A percentile compares a stretch with the other conserved stretches of the same genome.
Conservation (phyloP, 306 rosid genomes). For the Corylus americana region DNA sequence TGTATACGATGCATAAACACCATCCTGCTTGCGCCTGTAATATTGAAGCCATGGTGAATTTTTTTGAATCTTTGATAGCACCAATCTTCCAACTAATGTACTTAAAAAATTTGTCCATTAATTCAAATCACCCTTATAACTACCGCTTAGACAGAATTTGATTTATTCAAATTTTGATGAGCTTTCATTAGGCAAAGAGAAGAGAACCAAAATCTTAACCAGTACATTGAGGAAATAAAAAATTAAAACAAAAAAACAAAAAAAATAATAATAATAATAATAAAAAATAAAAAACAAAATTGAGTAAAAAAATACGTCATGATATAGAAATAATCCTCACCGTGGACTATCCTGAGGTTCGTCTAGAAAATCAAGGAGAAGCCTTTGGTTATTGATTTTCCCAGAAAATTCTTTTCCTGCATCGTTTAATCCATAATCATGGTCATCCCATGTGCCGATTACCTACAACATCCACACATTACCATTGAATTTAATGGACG, state of each 20-base stretch:
- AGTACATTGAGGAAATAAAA: background rate
- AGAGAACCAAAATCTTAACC: background rate
- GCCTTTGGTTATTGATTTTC: slow-evolving; percentile 64
- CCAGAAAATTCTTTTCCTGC: slow-evolving; percentile 72
- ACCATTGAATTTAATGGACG: background rate
- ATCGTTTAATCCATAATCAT: slow-evolving; percentile 81
- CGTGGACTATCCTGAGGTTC: slow-evolving; percentile 76
- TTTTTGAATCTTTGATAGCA: background rate
- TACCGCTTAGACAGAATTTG: background rate
- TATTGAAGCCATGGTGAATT: slow-evolving; percentile 25
- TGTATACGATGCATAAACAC: slow-evolving; percentile 70
- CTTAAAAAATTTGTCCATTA: background rate
- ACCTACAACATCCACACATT: slow-evolving; percentile 49
- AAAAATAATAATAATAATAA: too few relatives aligned
- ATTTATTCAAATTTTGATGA: background rate
- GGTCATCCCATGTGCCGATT: slow-evolving; percentile 92
- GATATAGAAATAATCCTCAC: slow-evolving; percentile 32
- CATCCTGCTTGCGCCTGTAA: slow-evolving; percentile 75
- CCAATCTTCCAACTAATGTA: background rate
- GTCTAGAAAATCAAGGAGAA: slow-evolving; percentile 82
- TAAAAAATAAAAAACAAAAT: too few relatives aligned
- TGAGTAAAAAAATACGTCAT: too few relatives aligned
- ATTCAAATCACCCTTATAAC: background rate
- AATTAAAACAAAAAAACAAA: too few relatives aligned
- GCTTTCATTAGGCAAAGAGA: background rate